A percentile compares a stretch with the other conserved stretches of the same genome.
Evolutionary conservation across 306 rosid genomes (phyloP).

Genomic region (Pueraria montana): DNA sequence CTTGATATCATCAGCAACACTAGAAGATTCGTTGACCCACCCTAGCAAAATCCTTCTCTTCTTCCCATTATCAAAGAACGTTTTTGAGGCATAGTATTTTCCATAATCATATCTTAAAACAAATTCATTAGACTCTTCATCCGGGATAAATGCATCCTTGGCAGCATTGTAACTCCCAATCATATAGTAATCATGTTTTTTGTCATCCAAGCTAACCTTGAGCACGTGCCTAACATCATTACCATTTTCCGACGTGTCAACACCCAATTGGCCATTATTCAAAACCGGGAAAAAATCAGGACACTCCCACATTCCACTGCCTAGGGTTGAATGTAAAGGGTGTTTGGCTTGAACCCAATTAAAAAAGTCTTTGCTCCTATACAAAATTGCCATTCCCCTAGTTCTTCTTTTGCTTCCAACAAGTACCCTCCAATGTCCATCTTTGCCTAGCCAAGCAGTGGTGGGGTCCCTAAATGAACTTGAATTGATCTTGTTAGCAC

Average conservation of each 20-base stretch:
- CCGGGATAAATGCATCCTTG: conserved; percentile 66
- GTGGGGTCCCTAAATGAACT: conserved; percentile 89
- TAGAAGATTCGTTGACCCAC: conserved; percentile 88
- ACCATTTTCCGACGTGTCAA: conserved; percentile 57
- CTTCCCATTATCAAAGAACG: conserved; percentile 70
- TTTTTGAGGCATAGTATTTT: conserved; percentile 89
- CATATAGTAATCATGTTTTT: conserved; percentile 68
- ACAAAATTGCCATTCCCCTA: conserved; percentile 72
- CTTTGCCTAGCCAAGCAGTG: conserved; percentile 81
- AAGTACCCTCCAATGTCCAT: conserved; percentile 64
- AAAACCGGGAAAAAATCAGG: conserved; percentile 84
- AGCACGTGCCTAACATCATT: conserved; percentile 70
- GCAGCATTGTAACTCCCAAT: conserved; percentile 64
- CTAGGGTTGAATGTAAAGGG: conserved; percentile 63
- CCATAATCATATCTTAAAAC: conserved; percentile 87
- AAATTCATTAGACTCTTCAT: conserved; percentile 44
- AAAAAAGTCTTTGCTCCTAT: conserved; percentile 67
- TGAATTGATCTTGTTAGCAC: conserved; percentile 59
- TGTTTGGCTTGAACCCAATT: conserved; percentile 66
- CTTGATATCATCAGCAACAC: conserved; percentile 60
- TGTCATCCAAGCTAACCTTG: conserved; percentile 77
- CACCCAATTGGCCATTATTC: conserved; percentile 42
- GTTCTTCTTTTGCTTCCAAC: conserved; percentile 63
- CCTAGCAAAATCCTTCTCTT: conserved; percentile 79
- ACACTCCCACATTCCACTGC: conserved; percentile 95